Percentiles rank a stretch among this genome's conserved stretches.
Conservation (phyloP, 2,329 filamentous ascomycete genomes). For the Diaporthe helianthi region DNA sequence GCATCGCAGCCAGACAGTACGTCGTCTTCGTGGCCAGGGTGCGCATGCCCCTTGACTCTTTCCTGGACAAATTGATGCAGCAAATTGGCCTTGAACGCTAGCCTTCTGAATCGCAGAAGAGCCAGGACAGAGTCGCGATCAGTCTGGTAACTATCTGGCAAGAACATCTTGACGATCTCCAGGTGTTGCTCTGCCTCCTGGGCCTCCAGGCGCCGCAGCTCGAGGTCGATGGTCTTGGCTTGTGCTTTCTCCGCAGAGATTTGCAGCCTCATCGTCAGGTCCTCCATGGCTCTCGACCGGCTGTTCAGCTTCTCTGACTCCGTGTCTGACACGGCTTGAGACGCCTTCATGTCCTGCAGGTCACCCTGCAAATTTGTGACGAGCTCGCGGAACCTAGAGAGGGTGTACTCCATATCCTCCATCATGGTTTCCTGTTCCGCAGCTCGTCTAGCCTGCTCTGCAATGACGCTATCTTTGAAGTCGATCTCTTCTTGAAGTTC, state of each 20-base stretch:
- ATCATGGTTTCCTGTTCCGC: constrained; percentile 79
- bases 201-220: constrained; percentile 84
- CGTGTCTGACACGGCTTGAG: constrained; percentile 88
- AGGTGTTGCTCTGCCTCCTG: constrained; percentile 90
- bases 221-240: constrained; percentile 91
- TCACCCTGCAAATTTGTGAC: constrained; percentile 86
- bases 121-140: constrained; percentile 89
- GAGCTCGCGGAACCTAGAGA: constrained; percentile 87
- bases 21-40: constrained; percentile 77
- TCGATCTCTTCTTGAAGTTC: constrained; percentile 95
- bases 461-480: constrained; percentile 81
- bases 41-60: constrained; percentile 70
- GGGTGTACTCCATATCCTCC: constrained; percentile 88
- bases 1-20: constrained; percentile 81
- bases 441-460: constrained; percentile 78
- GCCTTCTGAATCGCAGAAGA: constrained; percentile 83
- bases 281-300: constrained; percentile 92
- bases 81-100: constrained; percentile 86
- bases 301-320: constrained; percentile 90
- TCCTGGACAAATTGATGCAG: constrained; percentile 82
- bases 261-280: constrained; percentile 93
- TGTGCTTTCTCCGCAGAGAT: constrained; percentile 90
- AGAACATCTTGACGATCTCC: constrained; percentile 85
- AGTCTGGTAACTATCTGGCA: constrained; percentile 81
- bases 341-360: constrained; percentile 89